Conservation (phyloP, 2,329 filamentous ascomycete species). For the Ascochyta lentis region DNA sequence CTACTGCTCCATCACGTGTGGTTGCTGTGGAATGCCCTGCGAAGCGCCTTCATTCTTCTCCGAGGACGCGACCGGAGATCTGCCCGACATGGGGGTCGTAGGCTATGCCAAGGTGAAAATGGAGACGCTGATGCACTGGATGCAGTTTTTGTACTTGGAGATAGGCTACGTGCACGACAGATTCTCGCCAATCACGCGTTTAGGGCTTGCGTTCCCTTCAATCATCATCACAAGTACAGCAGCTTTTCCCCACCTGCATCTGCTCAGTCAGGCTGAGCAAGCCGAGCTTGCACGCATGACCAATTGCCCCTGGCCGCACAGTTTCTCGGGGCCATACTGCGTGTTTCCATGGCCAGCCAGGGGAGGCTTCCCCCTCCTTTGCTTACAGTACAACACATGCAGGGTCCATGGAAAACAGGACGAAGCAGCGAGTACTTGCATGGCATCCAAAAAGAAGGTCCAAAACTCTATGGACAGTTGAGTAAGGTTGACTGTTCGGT, state of each 20-base stretch:
- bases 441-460: background rate
- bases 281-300: background rate
- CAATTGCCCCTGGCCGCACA: background rate
- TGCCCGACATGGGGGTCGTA: background rate
- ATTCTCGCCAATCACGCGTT: background rate
- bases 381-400: background rate
- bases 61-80: conserved; percentile 3
- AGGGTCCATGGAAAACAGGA: background rate
- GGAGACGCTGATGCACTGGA: background rate
- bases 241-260: background rate
- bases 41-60: background rate
- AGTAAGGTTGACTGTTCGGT: conserved; percentile 9
- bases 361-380: background rate
- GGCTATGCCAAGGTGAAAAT: background rate
- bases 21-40: background rate
- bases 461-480: background rate
- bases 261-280: background rate
- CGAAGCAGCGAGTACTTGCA: background rate
- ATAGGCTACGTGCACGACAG: background rate
- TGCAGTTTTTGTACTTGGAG: background rate
- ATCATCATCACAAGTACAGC: background rate
- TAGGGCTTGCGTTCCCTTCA: background rate
- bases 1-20: background rate
- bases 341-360: background rate
- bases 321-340: conserved; percentile 5